phyloP scores from a whole-genome alignment of 1,284 basidiomycete genomes.

The Amylostereum chailletii region DNA sequence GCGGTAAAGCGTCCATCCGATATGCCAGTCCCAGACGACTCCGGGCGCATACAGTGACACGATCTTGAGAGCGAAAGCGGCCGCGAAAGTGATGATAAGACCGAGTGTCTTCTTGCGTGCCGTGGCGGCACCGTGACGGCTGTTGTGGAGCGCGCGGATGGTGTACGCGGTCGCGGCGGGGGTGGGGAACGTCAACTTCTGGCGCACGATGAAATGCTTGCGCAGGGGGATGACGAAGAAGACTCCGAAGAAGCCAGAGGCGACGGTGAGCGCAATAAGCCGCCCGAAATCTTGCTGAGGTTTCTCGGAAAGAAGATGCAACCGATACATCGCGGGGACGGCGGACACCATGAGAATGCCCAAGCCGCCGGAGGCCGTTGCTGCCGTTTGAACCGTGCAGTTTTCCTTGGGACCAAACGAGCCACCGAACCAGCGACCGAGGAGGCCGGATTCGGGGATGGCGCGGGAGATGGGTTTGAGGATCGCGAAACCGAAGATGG shows the following conservation, averaged over 20 bases:
- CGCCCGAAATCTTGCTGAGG: slow-evolving; percentile 44
- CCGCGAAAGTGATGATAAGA: slow-evolving; percentile 39
- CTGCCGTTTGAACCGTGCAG: slow-evolving; percentile 48
- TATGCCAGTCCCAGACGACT: slow-evolving; percentile 59
- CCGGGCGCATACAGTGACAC: slow-evolving; percentile 54
- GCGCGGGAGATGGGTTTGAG: slow-evolving; percentile 49
- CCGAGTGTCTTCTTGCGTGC: slow-evolving; percentile 52
- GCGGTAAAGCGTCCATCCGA: slow-evolving; percentile 56
- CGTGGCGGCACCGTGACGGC: slow-evolving; percentile 35
- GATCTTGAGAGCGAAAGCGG: slow-evolving; percentile 46
- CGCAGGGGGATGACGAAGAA: slow-evolving; percentile 62
- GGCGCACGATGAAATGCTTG: slow-evolving; percentile 60
- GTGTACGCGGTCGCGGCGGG: slow-evolving; percentile 64
- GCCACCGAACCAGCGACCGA: slow-evolving; percentile 43
- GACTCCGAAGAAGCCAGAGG: slow-evolving; percentile 56
- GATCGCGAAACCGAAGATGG: slow-evolving; percentile 60
- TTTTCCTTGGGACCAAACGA: slow-evolving; percentile 66
- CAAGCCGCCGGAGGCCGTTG: slow-evolving; percentile 46
- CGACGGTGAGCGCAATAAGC: slow-evolving; percentile 47
- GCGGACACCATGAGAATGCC: slow-evolving; percentile 59
- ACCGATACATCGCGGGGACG: slow-evolving; percentile 61
- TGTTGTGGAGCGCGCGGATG: slow-evolving; percentile 54
- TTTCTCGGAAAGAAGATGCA: slow-evolving; percentile 35
- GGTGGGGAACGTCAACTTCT: slow-evolving; percentile 63
- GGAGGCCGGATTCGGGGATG: slow-evolving; percentile 35